These are phyloP conservation scores for Cenchrus purpureus DNA, from an alignment of 176 grass and related monocot species.

Conservation along the genomic window DNA sequence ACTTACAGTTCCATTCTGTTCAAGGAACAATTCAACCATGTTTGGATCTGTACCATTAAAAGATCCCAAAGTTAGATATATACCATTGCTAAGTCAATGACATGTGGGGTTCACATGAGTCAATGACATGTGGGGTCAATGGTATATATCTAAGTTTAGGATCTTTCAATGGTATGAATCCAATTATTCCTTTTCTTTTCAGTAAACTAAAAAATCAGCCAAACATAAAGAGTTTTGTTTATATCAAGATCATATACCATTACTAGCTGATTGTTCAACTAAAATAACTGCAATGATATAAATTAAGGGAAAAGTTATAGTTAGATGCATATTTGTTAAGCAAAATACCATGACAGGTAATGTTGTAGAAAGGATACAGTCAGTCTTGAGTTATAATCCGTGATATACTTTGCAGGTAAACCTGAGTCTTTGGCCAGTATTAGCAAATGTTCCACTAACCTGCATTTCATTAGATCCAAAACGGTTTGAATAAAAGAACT, in stretches of 20 bases:
- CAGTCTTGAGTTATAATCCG: conserved; percentile 71
- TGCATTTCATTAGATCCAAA: conserved; percentile 45
- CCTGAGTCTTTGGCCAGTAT: conserved; percentile 52
- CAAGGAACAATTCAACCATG: background rate
- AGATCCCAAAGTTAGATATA: too few relatives aligned
- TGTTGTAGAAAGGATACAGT: conserved; percentile 66
- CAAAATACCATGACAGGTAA: background rate
- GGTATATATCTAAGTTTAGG: too few relatives aligned
- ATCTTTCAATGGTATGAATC: too few relatives aligned
- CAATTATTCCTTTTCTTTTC: too few relatives aligned
- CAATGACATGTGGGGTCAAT: too few relatives aligned
- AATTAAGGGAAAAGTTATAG: background rate
- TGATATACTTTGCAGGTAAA: conserved; percentile 62
- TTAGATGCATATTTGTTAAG: conserved; percentile 25
- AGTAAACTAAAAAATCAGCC: background rate
- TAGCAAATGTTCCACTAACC: conserved; percentile 81
- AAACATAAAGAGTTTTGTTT: background rate
- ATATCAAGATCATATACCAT: background rate
- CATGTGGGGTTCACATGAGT: too few relatives aligned
- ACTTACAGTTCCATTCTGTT: conserved; percentile 10
- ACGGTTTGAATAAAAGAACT: conserved; percentile 33
- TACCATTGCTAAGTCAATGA: too few relatives aligned
- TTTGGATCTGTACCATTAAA: too few relatives aligned
- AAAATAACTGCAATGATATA: conserved; percentile 18
- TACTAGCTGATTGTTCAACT: conserved; percentile 25